Evolutionary conservation across 768 basidiomycete genomes (phyloP), one percentile per base, ranked within the genome.

Genomic region (Steccherinum ochraceum): DNA sequence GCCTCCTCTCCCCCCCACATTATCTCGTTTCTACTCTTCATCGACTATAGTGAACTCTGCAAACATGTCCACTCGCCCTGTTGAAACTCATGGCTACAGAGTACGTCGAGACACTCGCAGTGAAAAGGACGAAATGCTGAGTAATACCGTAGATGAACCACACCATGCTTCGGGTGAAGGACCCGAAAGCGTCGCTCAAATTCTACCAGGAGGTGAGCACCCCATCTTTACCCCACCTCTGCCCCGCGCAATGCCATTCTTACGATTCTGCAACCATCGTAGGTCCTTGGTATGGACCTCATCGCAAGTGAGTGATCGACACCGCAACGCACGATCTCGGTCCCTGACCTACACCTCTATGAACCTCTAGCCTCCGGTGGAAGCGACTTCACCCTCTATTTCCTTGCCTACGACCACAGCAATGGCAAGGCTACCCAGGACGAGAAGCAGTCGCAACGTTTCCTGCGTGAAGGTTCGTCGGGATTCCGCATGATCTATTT

Each of bases 91-190:
- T 35, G 30, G 30, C 16, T 35, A 35, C 16, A 7, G 30, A 7
- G 30, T 35, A 35, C 30, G 30, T 35, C 16, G 16, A 7, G 7
- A 7, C 30, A 7, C 30, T 35, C 7, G 30, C 16, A 16, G 7
- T 35, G 30, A 35, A 35, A 7, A 35, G 7, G 7, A 7, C 16
- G 30, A 35, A 16, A 16, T 7, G 30, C 30, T 35, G 30, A 35
- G 7, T 35, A 35, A 35, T 35, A 7, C 30, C 30, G 16, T 35
- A 88, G 85, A 83, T 87, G 70, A 89, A 91, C 64, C 89, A 93
- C 67, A 89, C 86, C 18, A 92, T 91, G 91, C 66, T 93, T 59
- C 80, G 93, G 58, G 76, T 95, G 64, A 93, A 85, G 72, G 91
- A 95, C 64, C 86, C 92, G 5, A 82, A 91, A 57, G 74, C 69